These are phyloP conservation scores for Xylaria sp. DNA, from an alignment of 2,329 filamentous ascomycete genomes.

Conservation along the genomic window DNA sequence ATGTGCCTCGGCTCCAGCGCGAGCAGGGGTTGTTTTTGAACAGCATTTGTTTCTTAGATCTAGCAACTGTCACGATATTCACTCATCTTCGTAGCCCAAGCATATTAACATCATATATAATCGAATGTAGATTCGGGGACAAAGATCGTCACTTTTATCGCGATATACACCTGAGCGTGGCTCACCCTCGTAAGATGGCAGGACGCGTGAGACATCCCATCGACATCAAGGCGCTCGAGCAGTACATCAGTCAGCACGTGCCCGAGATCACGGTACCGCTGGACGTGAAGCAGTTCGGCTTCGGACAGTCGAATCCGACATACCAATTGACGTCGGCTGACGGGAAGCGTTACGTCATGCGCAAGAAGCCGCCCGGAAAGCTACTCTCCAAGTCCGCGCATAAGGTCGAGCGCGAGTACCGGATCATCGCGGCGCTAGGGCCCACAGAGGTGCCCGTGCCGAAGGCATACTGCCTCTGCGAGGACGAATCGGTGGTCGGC, in stretches of 20 bases:
- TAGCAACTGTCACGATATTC: neutral
- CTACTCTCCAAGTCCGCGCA: slow-evolving; percentile 94
- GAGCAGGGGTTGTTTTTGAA: slow-evolving; percentile 10
- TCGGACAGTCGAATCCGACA: slow-evolving; percentile 96
- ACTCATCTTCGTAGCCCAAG: neutral
- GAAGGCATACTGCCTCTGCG: slow-evolving; percentile 83
- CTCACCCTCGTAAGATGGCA: slow-evolving; percentile 76
- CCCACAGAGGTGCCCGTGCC: slow-evolving; percentile 86
- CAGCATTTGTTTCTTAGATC: neutral
- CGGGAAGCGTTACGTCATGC: slow-evolving; percentile 82
- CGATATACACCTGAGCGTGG: slow-evolving; percentile 63
- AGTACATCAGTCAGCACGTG: slow-evolving; percentile 81
- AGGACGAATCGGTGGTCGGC: slow-evolving; percentile 81
- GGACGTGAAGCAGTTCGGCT: slow-evolving; percentile 96
- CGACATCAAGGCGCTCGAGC: slow-evolving; percentile 80
- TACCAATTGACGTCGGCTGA: slow-evolving; percentile 85
- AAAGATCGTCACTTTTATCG: neutral
- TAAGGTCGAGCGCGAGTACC: slow-evolving; percentile 95
- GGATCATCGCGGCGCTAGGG: slow-evolving; percentile 85
- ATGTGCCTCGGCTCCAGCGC: slow-evolving; percentile 29
- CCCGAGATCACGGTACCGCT: slow-evolving; percentile 85
- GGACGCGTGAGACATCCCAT: slow-evolving; percentile 91
- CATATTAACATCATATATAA: neutral
- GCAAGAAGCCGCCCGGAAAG: slow-evolving; percentile 97
- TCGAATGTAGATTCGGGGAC: neutral